Evolutionary conservation across 2,329 filamentous ascomycete genomes (phyloP).

Genomic region (Tetracladium maxilliforme): DNA sequence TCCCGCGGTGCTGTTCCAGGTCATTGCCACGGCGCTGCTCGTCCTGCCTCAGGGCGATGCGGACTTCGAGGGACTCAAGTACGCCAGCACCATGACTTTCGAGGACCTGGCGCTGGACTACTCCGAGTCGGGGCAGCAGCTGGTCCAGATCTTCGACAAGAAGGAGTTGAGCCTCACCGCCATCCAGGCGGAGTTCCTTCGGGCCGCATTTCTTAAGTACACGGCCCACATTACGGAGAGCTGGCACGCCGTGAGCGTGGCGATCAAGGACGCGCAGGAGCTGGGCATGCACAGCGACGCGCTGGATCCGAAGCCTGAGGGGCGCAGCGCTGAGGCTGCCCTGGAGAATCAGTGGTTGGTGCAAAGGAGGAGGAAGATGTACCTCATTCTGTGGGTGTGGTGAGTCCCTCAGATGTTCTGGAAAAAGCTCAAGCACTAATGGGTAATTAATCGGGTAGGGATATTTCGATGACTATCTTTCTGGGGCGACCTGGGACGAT

Average conservation of each 20-base stretch:
- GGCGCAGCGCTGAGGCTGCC: conserved; percentile 24
- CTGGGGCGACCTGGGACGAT: conserved; percentile 27
- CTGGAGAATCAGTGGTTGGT: conserved; percentile 43
- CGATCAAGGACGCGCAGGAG: conserved; percentile 47
- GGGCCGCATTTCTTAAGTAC: conserved; percentile 42
- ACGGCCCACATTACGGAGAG: conserved; percentile 40
- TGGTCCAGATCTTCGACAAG: conserved; percentile 40
- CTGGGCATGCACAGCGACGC: conserved; percentile 40
- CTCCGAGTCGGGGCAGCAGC: conserved; percentile 38
- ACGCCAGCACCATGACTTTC: conserved; percentile 41
- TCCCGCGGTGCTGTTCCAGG: conserved; percentile 44
- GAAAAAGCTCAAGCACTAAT: conserved; percentile 2
- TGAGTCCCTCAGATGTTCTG: no score
- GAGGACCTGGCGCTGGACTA: conserved; percentile 46
- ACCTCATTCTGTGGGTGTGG: conserved; percentile 36
- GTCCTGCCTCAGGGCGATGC: conserved; percentile 31
- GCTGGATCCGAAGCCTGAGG: conserved; percentile 31
- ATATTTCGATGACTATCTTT: conserved; percentile 17
- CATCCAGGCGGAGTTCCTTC: conserved; percentile 40
- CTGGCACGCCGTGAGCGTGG: conserved; percentile 28
- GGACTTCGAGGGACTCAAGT: conserved; percentile 40
- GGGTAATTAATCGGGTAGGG: no score
- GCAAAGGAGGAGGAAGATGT: conserved; percentile 37
- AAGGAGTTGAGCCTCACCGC: conserved; percentile 37
- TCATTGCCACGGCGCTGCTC: conserved; percentile 38